phyloP scores from a whole-genome alignment of 2,329 filamentous ascomycete species.

The Didymella exigua region DNA sequence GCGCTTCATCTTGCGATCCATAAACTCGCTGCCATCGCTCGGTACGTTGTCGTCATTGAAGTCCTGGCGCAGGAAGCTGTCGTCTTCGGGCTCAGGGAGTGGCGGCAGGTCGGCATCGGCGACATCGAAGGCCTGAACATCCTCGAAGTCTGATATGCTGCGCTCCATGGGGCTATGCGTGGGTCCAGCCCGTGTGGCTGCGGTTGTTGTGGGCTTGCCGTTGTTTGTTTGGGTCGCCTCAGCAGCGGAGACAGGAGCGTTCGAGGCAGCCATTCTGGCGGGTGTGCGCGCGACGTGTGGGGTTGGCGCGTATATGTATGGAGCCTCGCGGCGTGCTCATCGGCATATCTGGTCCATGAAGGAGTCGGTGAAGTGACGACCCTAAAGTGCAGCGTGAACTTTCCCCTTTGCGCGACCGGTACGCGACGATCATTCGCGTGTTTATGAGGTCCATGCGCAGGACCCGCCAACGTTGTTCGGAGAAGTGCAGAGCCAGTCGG shows the following conservation, averaged over 20 bases:
- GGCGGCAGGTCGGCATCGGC: conserved; percentile 49
- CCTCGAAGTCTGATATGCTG: conserved; percentile 38
- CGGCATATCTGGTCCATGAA: conserved; percentile 29
- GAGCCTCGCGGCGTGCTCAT: conserved; percentile 21
- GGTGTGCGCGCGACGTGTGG: conserved; percentile 24
- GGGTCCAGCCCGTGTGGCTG: conserved; percentile 18
- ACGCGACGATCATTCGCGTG: conserved; percentile 7
- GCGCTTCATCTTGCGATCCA: conserved; percentile 65
- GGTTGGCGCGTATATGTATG: conserved; percentile 25
- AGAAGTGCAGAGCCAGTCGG: conserved; percentile 7
- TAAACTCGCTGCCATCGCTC: conserved; percentile 52
- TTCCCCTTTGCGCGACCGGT: conserved; percentile 15
- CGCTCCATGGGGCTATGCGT: conserved; percentile 32
- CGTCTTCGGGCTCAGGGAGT: conserved; percentile 48
- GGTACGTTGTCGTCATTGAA: conserved; percentile 35
- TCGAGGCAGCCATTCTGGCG: conserved; percentile 31
- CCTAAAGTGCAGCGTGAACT: neutral
- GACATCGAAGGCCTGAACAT: conserved; percentile 42
- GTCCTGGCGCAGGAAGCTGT: conserved; percentile 47
- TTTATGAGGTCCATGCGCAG: conserved; percentile 9
- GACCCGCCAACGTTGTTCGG: conserved; percentile 4
- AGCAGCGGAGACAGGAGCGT: conserved; percentile 29
- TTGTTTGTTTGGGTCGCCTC: conserved; percentile 34
- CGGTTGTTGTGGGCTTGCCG: conserved; percentile 23
- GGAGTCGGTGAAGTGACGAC: conserved; percentile 13